Evolutionary conservation across 352 stramenopile genomes (phyloP).

Genomic region (Chrysophaeum taylorii): DNA sequence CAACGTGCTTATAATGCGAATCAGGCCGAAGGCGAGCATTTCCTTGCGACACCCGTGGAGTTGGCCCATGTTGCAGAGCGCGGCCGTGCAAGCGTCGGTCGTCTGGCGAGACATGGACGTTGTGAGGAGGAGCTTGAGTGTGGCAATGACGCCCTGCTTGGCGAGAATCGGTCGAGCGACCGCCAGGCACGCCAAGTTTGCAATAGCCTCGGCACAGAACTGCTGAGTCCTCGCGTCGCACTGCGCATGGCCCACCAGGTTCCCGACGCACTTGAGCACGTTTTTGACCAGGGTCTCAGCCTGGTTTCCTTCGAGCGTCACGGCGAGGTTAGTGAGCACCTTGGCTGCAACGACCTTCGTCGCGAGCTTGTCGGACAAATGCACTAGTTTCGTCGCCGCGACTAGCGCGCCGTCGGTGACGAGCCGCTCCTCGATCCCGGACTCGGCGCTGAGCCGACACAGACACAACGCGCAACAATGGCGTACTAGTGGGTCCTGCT

Average conservation of each 20-base stretch:
- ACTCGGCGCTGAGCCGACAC: conserved; percentile 13
- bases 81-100: conserved; percentile 17
- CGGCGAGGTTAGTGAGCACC: conserved; percentile 18
- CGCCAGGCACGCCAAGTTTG: conserved; percentile 7
- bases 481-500: conserved; percentile 25
- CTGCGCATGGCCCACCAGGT: neutral
- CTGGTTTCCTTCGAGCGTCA: conserved; percentile 9
- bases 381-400: neutral
- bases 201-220: conserved; percentile 18
- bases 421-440: conserved; percentile 18
- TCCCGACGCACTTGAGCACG: conserved; percentile 20
- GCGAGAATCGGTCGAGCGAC: conserved; percentile 16
- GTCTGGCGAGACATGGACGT: neutral
- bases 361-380: neutral
- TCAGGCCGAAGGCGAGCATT: conserved; percentile 18
- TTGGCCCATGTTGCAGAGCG: conserved; percentile 22
- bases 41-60: conserved; percentile 22
- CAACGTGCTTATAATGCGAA: conserved; percentile 16
- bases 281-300: conserved; percentile 19
- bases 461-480: conserved; percentile 25
- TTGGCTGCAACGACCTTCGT: conserved; percentile 20
- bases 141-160: conserved; percentile 20
- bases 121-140: conserved; percentile 19
- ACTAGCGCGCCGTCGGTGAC: conserved; percentile 12
- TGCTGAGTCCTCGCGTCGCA: neutral